Base-by-base conservation (phyloP, 208 protist species). In the Leishmania amazonensis region DNA sequence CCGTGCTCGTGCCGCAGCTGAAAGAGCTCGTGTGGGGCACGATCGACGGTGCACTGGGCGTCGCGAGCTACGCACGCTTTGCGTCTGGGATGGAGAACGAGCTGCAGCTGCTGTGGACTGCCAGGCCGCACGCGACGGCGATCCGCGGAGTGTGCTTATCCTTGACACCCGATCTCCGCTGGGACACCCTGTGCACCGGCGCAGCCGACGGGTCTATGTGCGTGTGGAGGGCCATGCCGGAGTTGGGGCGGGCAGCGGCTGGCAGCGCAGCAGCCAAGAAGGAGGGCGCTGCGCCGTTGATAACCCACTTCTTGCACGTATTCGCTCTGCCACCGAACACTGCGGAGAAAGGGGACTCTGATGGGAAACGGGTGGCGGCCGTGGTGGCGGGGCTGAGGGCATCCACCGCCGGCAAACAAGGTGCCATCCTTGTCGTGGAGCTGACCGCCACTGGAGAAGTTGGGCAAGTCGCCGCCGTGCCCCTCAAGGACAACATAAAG, bases 21-120 rank as follows among this genome's bases (percentile, higher is more conserved):
- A 94, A 96, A 79, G 85, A 81, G 38, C 79, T 93, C 1, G 45
- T 96, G 19, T 84, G 95, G 73, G 94, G 94, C 45, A 67, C 83
- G 2, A 87, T 93, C 47, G 84, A 91, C 64, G 94, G 94, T 1
- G 67, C 75, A 6, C 54, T 97, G 4, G 80, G 74, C 58, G 81
- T 93, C 21, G 88, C 91, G 38, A 89, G 81, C 68, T 97, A 96
- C 83, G 78, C 79, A n/a, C 80, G 83, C n/a, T 97, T 94, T 75
- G 88, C 87, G 0, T 72, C 70, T 28, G 85, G 81, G 3, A 38
- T 78, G 21, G 77, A 83, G 75, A 83, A 77, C 21, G 84, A 84
- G 58, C 38, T 87, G 71, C 76, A 81, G 74, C 64, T 68, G 81
- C 38, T 84, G 65, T 87, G 84, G 81, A 65, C 68, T 1, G 45